These are phyloP conservation scores for Citrullus amarus DNA, from an alignment of 306 rosid genomes.

Conservation along the genomic window DNA sequence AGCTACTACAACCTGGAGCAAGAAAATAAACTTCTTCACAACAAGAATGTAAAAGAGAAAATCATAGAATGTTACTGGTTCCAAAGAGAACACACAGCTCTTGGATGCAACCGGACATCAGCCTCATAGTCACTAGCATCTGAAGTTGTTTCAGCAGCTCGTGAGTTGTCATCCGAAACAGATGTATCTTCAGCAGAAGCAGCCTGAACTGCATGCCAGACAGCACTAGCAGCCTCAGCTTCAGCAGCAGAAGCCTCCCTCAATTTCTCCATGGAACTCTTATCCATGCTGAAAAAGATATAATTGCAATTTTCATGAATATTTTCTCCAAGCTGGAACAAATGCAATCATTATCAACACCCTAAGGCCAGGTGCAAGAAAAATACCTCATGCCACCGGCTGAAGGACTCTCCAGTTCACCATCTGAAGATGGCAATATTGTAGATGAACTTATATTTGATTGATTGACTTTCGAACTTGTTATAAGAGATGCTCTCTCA, in stretches of 20 bases:
- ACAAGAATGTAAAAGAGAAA: constrained; percentile 9
- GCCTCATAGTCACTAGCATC: constrained; percentile 92
- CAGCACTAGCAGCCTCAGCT: constrained; percentile 96
- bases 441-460: constrained; percentile 29
- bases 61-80: neutral
- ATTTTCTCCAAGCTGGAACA: neutral
- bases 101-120: constrained; percentile 96
- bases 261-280: constrained; percentile 82
- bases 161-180: constrained; percentile 75
- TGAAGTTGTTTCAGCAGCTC: constrained; percentile 65
- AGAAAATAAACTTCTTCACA: constrained; percentile 15
- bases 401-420: constrained; percentile 30
- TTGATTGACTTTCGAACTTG: constrained; percentile 40
- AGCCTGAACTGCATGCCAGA: constrained; percentile 81
- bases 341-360: neutral
- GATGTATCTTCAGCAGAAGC: constrained; percentile 67
- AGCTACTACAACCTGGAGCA: constrained; percentile 91
- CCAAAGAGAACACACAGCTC: constrained; percentile 67
- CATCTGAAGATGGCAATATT: constrained; percentile 28
- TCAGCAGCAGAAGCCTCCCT: constrained; percentile 99
- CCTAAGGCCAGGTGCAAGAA: neutral
- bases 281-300: constrained; percentile 54
- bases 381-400: constrained; percentile 58
- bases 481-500: constrained; percentile 49
- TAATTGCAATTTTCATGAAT: neutral